Evolutionary conservation across 352 stramenopile genomes (phyloP), one percentile per base, ranked within the genome.

Genomic region (Albugo candida): DNA sequence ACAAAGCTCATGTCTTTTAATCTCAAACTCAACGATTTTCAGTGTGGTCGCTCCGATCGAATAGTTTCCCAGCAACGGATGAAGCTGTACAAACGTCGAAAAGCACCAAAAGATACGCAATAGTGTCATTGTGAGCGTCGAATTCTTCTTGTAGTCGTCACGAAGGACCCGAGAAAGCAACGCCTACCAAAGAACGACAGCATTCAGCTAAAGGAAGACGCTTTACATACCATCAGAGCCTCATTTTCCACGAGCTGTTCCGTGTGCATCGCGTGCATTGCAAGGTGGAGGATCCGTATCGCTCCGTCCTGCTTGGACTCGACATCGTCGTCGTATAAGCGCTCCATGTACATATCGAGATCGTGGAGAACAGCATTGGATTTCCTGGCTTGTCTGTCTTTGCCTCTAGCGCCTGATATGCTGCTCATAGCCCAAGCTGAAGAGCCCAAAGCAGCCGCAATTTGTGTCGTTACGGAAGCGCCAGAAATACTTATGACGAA

Each of bases 101-200:
- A 97, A 95, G 48, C 83, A 89, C 61, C 89, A 93, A 54, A 97
- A 97, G 46, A 96, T 83, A 52, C 92, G 79, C 67, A 95, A 83
- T 60, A 97, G 92, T 10, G 85, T 92, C 54, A 96, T 85, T 24
- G 79, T 81, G 43, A 97, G 85, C 59, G 96, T 89, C 48, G 86
- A 88, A 46, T 67, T 92, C 58, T 95, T 94, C 60, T 93, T 93
- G 69, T 93, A 96, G 48, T 97, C 89, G 59, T 97, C 92, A 44
- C 91, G 89, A 24, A 97, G 64, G 14, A 96, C 80, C 14, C 92
- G 77, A 38, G 83, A 94, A 6, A 98, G 61, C 11, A 95, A 47
- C 82, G 71, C 76, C 84, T 13, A 13, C 36, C 4, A 24, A 27
- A 11, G 19, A 18, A 16, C 6, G 2, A 16, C 41, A 46, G n/a